These are phyloP conservation scores for Suillus discolor DNA, from an alignment of 768 basidiomycete species.

Conservation along the genomic window DNA sequence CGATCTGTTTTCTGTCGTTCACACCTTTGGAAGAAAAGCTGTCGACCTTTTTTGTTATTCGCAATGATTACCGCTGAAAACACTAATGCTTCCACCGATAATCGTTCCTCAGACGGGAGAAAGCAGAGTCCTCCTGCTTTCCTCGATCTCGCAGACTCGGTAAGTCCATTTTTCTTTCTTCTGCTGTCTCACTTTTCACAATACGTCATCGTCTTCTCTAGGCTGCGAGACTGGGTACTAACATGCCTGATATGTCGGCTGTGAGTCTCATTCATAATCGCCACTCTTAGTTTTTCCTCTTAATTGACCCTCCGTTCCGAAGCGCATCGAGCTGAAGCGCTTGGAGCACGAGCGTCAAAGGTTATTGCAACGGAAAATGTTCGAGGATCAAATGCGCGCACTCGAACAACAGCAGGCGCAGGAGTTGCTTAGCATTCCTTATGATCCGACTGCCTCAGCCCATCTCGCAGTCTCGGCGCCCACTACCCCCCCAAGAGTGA, in stretches of 20 bases:
- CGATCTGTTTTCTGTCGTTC: conserved; percentile 47
- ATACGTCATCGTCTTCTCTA: conserved; percentile 31
- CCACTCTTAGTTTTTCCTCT: conserved; percentile 11
- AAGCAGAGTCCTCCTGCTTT: conserved; percentile 92
- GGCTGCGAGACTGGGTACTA: conserved; percentile 84
- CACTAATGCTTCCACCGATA: conserved; percentile 73
- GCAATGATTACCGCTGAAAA: conserved; percentile 77
- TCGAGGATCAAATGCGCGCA: conserved; percentile 95
- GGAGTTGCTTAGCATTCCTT: conserved; percentile 77
- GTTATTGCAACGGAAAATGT: conserved; percentile 79
- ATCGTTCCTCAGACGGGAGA: conserved; percentile 67
- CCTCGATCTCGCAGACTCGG: conserved; percentile 92
- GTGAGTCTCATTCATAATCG: conserved; percentile 47
- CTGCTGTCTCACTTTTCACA: conserved; percentile 4
- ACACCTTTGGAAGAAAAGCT: conserved; percentile 54
- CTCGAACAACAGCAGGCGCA: conserved; percentile 91
- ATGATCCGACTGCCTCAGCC: conserved; percentile 55
- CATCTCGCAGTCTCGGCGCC: conserved; percentile 88
- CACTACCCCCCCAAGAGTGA: conserved; percentile 84
- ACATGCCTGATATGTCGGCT: conserved; percentile 84
- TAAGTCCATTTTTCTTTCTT: conserved; percentile 42
- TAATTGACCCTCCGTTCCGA: conserved; percentile 17
- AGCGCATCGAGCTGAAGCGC: conserved; percentile 91
- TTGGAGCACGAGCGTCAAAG: conserved; percentile 87
- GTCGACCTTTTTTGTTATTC: conserved; percentile 41